Conservation (phyloP, 441 rosid genomes). For the Gossypium trilobum region DNA sequence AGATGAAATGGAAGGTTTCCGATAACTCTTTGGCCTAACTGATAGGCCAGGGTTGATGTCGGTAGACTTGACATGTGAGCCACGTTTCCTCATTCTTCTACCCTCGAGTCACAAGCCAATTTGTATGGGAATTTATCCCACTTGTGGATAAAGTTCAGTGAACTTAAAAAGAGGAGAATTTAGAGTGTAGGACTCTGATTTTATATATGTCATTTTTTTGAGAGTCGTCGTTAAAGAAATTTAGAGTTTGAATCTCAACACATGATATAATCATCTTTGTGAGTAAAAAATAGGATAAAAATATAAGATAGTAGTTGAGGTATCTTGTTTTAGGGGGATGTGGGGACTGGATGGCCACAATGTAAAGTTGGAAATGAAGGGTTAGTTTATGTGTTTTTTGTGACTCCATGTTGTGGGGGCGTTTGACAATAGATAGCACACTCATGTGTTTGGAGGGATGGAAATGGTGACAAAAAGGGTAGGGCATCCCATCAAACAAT, state of each 20-base stretch:
- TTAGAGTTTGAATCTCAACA: not conserved
- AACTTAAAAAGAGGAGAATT: not conserved
- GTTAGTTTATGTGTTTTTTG: constrained; percentile 11
- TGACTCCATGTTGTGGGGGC: constrained; percentile 33
- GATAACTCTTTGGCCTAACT: not conserved
- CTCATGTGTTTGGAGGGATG: not conserved
- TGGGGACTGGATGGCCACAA: constrained; percentile 22
- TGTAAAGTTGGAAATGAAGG: constrained; percentile 11
- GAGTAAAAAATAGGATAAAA: not conserved
- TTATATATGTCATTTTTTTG: no score
- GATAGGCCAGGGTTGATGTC: constrained; percentile 15
- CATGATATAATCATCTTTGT: not conserved
- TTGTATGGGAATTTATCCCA: not conserved
- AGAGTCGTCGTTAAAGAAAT: not conserved
- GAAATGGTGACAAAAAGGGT: constrained; percentile 12
- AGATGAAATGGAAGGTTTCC: not conserved
- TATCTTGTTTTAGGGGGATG: not conserved
- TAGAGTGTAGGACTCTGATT: not conserved
- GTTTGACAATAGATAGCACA: not conserved
- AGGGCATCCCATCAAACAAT: constrained; percentile 31
- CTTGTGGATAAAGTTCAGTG: not conserved
- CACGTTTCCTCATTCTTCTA: constrained; percentile 9
- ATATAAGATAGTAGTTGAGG: constrained; percentile 1
- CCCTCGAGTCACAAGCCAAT: not conserved
- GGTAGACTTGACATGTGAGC: constrained; percentile 21